Percentiles rank a stretch among this genome's conserved stretches.
Evolutionary conservation across 345 rosid species (phyloP).

Genomic region (Moricandia arvensis): DNA sequence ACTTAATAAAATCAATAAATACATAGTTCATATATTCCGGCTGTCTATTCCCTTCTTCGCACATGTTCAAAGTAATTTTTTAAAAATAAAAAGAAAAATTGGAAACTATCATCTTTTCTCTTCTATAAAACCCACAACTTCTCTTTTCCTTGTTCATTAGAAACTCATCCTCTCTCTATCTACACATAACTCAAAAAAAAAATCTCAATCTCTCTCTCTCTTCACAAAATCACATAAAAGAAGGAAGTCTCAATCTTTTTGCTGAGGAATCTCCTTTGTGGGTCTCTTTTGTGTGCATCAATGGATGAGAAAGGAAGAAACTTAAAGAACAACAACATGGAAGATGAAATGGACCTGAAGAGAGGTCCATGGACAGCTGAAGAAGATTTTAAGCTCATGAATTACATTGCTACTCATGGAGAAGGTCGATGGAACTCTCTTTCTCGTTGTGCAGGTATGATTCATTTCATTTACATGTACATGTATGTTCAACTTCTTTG

Average conservation of each 20-base stretch:
- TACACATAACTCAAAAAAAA: slow-evolving; percentile 25
- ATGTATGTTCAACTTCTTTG: slow-evolving; percentile 11
- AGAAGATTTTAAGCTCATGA: slow-evolving; percentile 80
- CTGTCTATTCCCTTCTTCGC: slow-evolving; percentile 34
- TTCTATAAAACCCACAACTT: slow-evolving; percentile 44
- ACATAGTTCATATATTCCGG: slow-evolving; percentile 37
- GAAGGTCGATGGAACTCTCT: slow-evolving; percentile 97
- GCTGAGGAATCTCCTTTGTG: slow-evolving; percentile 37
- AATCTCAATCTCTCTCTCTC: slow-evolving; percentile 14
- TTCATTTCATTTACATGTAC: background rate
- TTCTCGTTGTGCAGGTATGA: slow-evolving; percentile 75
- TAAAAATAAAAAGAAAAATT: slow-evolving; percentile 26
- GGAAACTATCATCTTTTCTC: slow-evolving; percentile 43
- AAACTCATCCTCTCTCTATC: slow-evolving; percentile 32
- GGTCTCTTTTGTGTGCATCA: slow-evolving; percentile 29
- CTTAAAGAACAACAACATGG: slow-evolving; percentile 40
- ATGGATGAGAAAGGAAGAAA: slow-evolving; percentile 53
- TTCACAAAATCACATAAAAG: slow-evolving; percentile 9
- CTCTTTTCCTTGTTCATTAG: slow-evolving; percentile 39
- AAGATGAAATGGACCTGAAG: slow-evolving; percentile 59
- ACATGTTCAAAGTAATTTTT: slow-evolving; percentile 35
- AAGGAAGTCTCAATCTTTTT: slow-evolving; percentile 16
- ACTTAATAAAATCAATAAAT: background rate
- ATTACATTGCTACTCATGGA: slow-evolving; percentile 77
- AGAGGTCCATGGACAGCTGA: slow-evolving; percentile 95